A percentile compares a stretch with the other conserved stretches of the same genome.
Conservation (phyloP, 2,329 filamentous ascomycete genomes). For the Alternaria dauci region DNA sequence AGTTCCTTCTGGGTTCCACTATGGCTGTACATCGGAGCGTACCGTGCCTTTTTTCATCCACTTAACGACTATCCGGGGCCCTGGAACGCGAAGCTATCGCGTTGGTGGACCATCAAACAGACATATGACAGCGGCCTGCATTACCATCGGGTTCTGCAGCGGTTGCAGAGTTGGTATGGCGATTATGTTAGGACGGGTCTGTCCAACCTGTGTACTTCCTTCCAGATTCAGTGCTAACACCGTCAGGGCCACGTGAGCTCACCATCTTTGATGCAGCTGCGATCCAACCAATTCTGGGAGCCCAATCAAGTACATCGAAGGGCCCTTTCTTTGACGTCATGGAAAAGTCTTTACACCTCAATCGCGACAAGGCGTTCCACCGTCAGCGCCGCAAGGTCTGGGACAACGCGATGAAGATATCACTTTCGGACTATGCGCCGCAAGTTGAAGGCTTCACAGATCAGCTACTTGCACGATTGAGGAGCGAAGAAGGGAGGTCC, state of each 20-base stretch:
- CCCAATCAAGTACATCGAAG: conserved; percentile 36
- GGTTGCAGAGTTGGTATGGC: conserved; percentile 33
- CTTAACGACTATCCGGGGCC: conserved; percentile 34
- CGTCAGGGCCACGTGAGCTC: conserved; percentile 33
- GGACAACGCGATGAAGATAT: conserved; percentile 42
- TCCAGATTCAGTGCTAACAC: conserved; percentile 8
- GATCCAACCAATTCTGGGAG: conserved; percentile 30
- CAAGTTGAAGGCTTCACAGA: conserved; percentile 36
- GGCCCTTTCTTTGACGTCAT: conserved; percentile 36
- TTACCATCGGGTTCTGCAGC: conserved; percentile 29
- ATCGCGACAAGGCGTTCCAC: conserved; percentile 37
- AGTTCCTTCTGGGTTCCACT: conserved; percentile 29
- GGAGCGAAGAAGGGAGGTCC: conserved; percentile 30
- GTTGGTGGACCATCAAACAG: conserved; percentile 35
- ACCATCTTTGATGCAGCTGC: conserved; percentile 35
- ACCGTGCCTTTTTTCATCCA: conserved; percentile 38
- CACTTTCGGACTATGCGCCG: conserved; percentile 32
- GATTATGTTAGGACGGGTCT: conserved; percentile 38
- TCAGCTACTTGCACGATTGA: conserved; percentile 29
- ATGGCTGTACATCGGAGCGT: conserved; percentile 30
- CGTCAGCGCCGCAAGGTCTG: conserved; percentile 38
- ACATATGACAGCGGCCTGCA: conserved; percentile 22
- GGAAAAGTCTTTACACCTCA: conserved; percentile 37
- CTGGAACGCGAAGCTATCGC: conserved; percentile 31
- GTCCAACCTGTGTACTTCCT: background rate